These are phyloP conservation scores for Cafeteria roenbergensis DNA, from an alignment of 108 stramenopile genomes.

Conservation along the genomic window DNA sequence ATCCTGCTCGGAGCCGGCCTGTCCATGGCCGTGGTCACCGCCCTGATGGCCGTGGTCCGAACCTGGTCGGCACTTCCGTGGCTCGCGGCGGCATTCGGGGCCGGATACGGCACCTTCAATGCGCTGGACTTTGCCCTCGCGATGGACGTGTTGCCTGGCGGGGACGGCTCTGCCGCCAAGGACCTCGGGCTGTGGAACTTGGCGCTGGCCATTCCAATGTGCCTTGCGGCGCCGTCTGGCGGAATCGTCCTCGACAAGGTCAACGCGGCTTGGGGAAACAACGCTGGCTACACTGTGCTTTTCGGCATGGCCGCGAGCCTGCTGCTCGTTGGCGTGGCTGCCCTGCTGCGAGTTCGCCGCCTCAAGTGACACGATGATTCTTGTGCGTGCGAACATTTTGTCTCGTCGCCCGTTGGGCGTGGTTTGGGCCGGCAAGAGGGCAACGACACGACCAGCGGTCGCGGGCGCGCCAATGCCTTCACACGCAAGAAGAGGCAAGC, in stretches of 20 bases:
- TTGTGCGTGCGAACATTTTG: no score
- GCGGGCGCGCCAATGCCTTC: no score
- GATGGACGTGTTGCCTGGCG: neutral
- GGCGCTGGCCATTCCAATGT: neutral
- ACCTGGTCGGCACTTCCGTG: neutral
- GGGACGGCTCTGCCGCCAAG: neutral
- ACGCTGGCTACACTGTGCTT: no score
- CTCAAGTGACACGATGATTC: no score
- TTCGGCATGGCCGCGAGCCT: no score
- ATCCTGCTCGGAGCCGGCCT: neutral
- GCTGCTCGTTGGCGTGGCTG: no score
- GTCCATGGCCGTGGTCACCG: neutral
- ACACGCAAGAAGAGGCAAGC: no score
- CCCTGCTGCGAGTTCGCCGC: no score
- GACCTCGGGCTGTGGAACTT: neutral
- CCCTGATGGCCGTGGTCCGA: neutral
- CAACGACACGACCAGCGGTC: no score
- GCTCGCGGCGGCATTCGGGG: neutral
- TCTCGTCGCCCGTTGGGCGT: no score
- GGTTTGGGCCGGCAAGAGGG: no score
- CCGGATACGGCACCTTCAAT: neutral
- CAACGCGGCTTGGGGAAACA: no score
- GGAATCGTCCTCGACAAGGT: neutral
- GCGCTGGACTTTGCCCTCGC: neutral
- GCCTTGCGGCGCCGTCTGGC: neutral